phyloP scores from a whole-genome alignment of 768 basidiomycete species.

The Guyanaporus albipodus region DNA sequence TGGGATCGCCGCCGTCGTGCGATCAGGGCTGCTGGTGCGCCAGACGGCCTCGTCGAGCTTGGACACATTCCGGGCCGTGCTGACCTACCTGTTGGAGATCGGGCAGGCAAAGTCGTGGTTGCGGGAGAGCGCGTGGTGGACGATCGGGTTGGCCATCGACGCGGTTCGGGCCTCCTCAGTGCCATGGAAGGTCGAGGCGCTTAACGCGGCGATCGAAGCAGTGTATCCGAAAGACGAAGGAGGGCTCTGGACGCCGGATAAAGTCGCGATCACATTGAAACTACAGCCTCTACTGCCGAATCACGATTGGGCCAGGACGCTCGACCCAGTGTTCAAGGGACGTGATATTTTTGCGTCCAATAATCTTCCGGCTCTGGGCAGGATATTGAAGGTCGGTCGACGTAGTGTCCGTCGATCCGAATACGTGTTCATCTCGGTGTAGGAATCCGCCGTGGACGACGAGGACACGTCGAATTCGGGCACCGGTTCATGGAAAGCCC shows the following conservation, averaged over 20 bases:
- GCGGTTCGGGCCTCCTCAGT: constrained; percentile 54
- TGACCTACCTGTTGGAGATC: constrained; percentile 59
- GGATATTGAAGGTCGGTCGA: constrained; percentile 67
- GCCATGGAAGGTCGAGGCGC: constrained; percentile 67
- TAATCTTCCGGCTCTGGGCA: constrained; percentile 73
- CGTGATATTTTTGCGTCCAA: constrained; percentile 59
- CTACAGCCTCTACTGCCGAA: constrained; percentile 60
- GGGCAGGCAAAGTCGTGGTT: constrained; percentile 89
- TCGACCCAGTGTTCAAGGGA: constrained; percentile 76
- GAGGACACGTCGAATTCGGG: constrained; percentile 49
- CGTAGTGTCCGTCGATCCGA: neutral
- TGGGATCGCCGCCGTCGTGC: constrained; percentile 79
- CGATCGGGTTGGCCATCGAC: constrained; percentile 61
- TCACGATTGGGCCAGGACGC: constrained; percentile 60
- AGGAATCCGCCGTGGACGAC: constrained; percentile 60
- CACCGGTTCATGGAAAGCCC: constrained; percentile 75
- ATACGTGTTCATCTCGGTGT: constrained; percentile 9
- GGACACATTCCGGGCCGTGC: constrained; percentile 52
- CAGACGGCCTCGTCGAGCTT: constrained; percentile 54
- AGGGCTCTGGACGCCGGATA: constrained; percentile 79
- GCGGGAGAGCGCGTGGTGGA: constrained; percentile 88
- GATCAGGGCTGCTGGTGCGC: constrained; percentile 78
- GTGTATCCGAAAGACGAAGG: constrained; percentile 39
- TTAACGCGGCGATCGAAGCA: constrained; percentile 44
- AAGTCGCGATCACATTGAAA: constrained; percentile 73